Base-by-base conservation (phyloP, 306 rosid genomes). In the Crotalaria pallida region DNA sequence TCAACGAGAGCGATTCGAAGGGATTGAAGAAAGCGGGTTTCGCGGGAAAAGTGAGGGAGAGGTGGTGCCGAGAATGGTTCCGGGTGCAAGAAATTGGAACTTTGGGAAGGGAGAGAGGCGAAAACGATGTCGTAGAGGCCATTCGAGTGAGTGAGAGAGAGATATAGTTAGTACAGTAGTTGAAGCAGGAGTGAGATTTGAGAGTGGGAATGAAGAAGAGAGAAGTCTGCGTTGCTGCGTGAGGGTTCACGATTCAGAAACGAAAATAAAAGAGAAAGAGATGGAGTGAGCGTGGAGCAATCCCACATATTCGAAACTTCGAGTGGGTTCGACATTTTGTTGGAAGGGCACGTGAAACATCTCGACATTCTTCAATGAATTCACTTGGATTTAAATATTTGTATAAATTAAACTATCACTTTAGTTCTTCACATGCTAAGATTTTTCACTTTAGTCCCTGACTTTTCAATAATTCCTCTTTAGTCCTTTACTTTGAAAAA, bases 121-220 rank as follows among this genome's bases (percentile, higher is more conserved):
- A 70, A 62, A 84, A 68, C 24, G 86, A 76, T 69, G 90, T 76
- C 45, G 84, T 49, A 24, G 90, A 82, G 38, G 88, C 86, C 97
- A 94, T 94, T 10, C 2, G n/a, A 26, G 72, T n/a, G 23, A 11
- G 21, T n/a, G n/a, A n/a, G 59, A 43, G 56, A 27, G 21, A 58
- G 40, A 3, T 17, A 10, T 3, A 13, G 16, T 19, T 2, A 3
- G n/a, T n/a, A n/a, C n/a, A n/a, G n/a, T n/a, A n/a, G 43, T 9
- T 38, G 43, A 38, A 4, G 49, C 12, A 27, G 3, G 10, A 4
- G 12, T 8, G 26, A 12, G n/a, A 7, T 8, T 38, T 57, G 24
- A 22, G 56, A 22, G 34, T n/a, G 69, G 18, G 45, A 17, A 36
- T 34, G 24, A 36, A 34, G 16, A 27, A 26, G 58, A 0, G 23